Base-by-base conservation (phyloP, 208 protist species). In the Crithidia fasciculata region DNA sequence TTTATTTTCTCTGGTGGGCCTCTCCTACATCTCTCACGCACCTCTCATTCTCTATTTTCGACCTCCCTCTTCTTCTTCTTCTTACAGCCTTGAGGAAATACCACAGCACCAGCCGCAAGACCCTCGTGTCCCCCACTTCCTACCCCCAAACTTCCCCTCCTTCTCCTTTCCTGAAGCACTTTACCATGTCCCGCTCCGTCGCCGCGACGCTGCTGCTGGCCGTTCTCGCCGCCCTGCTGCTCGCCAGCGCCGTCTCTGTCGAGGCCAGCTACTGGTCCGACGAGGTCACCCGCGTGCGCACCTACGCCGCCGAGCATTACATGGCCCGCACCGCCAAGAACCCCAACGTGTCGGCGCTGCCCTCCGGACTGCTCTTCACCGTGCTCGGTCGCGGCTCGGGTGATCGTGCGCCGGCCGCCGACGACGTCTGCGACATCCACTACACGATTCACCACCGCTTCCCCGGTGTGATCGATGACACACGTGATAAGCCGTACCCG, bases 311-410 rank as follows among this genome's bases (percentile, higher is more conserved):
- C 37, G 57, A 72, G n/a, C 49, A 75, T 41, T 94, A 89, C 69
- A 80, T 94, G 50, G 53, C 72, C 16, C 69, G 78, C 60, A 86
- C 83, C 72, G 47, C 67, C 5, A 50, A 61, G 37, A 54, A 73
- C 53, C 61, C 71, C 39, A 85, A 86, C 66, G 84, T 88, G 43
- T 82, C 85, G n/a, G 80, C 56, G 50, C 83, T 96, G 40, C 90
- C 89, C 2, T 95, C 89, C 5, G 92, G 92, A 5, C 65, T 96
- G 39, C 80, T 94, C 59, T 74, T 94, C 47, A 87, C 84, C 2
- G 66, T 93, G 0, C 50, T 87, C 18, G 60, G 61, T 10, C 80
- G 77, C 37, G 92, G 92, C 45, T 68, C 53, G 8, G 89, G 90
- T 40, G 83, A 79, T 52, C 80, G 80, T 15, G 77, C 86, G 4